Conservation (phyloP, 2,329 filamentous ascomycete species). For the Tolypocladium cylindrosporum region DNA sequence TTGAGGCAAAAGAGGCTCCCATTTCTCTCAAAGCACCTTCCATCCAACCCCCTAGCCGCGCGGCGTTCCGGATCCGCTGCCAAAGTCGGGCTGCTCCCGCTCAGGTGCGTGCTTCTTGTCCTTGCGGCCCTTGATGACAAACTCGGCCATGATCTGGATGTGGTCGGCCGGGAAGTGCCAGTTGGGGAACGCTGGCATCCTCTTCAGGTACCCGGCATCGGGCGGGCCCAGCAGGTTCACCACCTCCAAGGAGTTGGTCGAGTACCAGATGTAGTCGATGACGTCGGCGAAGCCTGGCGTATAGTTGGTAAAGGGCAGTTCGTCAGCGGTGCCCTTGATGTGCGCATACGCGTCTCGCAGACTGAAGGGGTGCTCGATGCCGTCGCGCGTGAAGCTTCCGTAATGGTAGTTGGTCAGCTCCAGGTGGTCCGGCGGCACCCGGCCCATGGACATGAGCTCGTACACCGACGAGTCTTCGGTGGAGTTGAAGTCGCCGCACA, state of each 20-base stretch:
- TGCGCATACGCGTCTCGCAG: conserved; percentile 82
- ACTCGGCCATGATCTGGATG: conserved; percentile 80
- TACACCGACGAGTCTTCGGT: conserved; percentile 80
- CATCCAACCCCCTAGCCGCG: conserved; percentile 14
- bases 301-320: conserved; percentile 93
- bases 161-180: conserved; percentile 94
- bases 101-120: conserved; percentile 62
- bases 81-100: conserved; percentile 51
- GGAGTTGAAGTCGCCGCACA: conserved; percentile 97
- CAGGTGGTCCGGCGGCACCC: conserved; percentile 65
- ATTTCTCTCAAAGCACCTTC: background rate
- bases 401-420: conserved; percentile 78
- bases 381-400: conserved; percentile 83
- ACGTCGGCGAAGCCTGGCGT: conserved; percentile 86
- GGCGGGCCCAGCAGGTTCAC: conserved; percentile 78
- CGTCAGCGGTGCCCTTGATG: conserved; percentile 71
- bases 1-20: conserved; percentile 8
- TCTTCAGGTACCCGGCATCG: conserved; percentile 73
- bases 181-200: conserved; percentile 84
- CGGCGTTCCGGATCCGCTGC: conserved; percentile 21
- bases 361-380: conserved; percentile 90
- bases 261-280: conserved; percentile 97
- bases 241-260: conserved; percentile 78
- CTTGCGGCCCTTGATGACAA: conserved; percentile 79
- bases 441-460: conserved; percentile 75